Conservation (phyloP, 2,329 filamentous ascomycete species). For the Alternaria tenuissima region DNA sequence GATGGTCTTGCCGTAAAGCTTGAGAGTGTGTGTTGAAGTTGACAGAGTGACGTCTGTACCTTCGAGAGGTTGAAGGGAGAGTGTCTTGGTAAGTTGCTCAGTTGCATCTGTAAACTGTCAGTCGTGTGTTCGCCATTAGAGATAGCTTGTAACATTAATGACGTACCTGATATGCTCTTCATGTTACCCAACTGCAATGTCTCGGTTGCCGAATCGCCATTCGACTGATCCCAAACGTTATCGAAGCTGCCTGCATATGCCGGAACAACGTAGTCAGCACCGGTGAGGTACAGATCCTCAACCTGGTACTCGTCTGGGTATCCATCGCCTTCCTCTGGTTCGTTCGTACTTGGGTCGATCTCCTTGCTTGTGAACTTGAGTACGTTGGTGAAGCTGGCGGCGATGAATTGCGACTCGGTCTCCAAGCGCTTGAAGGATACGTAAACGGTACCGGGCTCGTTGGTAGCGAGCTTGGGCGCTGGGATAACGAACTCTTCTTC, state of each 20-base stretch:
- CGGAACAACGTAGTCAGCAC: constrained; percentile 92
- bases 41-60: constrained; percentile 91
- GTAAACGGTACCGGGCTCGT: constrained; percentile 92
- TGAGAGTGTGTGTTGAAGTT: constrained; percentile 90
- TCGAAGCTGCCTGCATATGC: constrained; percentile 95
- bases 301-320: constrained; percentile 99
- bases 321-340: constrained; percentile 83
- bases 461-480: constrained; percentile 79
- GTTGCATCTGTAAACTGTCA: constrained; percentile 74
- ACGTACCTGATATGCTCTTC: constrained; percentile 89
- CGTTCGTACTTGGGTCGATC: constrained; percentile 91
- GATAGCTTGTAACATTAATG: not conserved
- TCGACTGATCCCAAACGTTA: constrained; percentile 93
- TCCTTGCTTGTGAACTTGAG: constrained; percentile 99
- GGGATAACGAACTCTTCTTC: constrained; percentile 94
- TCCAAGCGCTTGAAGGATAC: constrained; percentile 88
- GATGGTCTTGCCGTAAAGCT: constrained; percentile 94
- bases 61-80: constrained; percentile 92
- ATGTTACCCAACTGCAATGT: constrained; percentile 86
- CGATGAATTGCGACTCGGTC: constrained; percentile 78
- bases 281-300: constrained; percentile 87
- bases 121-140: constrained; percentile 2
- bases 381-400: constrained; percentile 85
- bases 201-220: constrained; percentile 89
- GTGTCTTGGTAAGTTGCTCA: constrained; percentile 83